These are phyloP conservation scores for Ilex paraguariensis DNA, from an alignment of 305 asterid genomes.

Conservation along the genomic window DNA sequence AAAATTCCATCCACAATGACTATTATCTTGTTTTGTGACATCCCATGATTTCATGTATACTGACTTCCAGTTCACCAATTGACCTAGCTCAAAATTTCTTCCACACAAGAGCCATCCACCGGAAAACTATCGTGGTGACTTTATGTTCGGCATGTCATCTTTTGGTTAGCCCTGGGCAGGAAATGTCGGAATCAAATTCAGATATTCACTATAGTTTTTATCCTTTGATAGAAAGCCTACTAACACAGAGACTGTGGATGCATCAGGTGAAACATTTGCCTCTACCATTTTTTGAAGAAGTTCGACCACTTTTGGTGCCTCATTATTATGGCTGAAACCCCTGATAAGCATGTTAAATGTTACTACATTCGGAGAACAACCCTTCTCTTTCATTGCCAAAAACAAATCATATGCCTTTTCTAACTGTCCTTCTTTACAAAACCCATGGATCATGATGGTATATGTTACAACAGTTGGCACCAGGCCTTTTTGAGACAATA, in stretches of 20 bases:
- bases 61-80: no score
- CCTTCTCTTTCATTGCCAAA: conserved; percentile 45
- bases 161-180: conserved; percentile 20
- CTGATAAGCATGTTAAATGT: conserved; percentile 58
- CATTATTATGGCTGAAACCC: conserved; percentile 44
- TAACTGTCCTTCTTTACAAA: conserved; percentile 43
- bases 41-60: no score
- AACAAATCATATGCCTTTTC: conserved; percentile 48
- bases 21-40: no score
- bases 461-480: conserved; percentile 39
- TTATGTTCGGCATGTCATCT: not conserved
- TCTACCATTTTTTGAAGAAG: conserved; percentile 63
- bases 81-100: no score
- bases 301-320: conserved; percentile 36
- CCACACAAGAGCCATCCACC: no score
- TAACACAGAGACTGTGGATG: conserved; percentile 43
- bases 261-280: conserved; percentile 42
- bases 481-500: conserved; percentile 43
- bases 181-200: conserved; percentile 55
- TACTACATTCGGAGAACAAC: conserved; percentile 37
- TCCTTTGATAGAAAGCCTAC: conserved; percentile 62
- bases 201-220: conserved; percentile 34
- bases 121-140: not conserved
- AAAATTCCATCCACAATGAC: no score
- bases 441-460: conserved; percentile 62